Conservation (phyloP, 345 rosid species). For the Pistacia atlantica region DNA sequence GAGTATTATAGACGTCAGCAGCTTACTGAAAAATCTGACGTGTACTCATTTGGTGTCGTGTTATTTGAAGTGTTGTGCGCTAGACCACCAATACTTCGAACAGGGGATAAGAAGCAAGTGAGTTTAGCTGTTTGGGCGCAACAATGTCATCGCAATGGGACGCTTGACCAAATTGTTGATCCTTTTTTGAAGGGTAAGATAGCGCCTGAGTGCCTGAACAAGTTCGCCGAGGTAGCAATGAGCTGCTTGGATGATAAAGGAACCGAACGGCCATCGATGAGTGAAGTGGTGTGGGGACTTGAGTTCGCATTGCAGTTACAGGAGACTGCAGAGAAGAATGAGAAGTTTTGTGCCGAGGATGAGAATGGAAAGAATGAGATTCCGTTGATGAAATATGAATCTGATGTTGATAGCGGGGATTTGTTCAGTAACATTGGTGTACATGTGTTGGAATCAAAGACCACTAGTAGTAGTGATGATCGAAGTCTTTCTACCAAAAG, state of each 20-base stretch:
- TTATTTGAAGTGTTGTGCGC: slow-evolving; percentile 55
- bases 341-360: no score
- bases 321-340: slow-evolving; percentile 10
- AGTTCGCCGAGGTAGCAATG: slow-evolving; percentile 43
- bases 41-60: slow-evolving; percentile 68
- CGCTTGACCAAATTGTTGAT: slow-evolving; percentile 43
- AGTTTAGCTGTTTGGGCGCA: slow-evolving; percentile 46
- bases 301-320: slow-evolving; percentile 40
- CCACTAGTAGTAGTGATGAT: no score
- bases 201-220: slow-evolving; percentile 34
- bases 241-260: slow-evolving; percentile 42
- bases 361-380: no score
- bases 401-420: no score
- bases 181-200: slow-evolving; percentile 31
- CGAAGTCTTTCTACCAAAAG: no score
- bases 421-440: no score
- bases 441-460: no score
- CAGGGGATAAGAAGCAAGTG: slow-evolving; percentile 26
- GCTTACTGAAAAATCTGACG: slow-evolving; percentile 66
- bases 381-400: no score
- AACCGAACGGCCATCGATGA: slow-evolving; percentile 38
- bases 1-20: slow-evolving; percentile 54
- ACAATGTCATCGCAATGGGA: slow-evolving; percentile 28
- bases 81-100: slow-evolving; percentile 35
- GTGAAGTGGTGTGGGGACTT: slow-evolving; percentile 40